Conservation (phyloP, 805 yeast genomes). For the Metschnikowia lunata region DNA sequence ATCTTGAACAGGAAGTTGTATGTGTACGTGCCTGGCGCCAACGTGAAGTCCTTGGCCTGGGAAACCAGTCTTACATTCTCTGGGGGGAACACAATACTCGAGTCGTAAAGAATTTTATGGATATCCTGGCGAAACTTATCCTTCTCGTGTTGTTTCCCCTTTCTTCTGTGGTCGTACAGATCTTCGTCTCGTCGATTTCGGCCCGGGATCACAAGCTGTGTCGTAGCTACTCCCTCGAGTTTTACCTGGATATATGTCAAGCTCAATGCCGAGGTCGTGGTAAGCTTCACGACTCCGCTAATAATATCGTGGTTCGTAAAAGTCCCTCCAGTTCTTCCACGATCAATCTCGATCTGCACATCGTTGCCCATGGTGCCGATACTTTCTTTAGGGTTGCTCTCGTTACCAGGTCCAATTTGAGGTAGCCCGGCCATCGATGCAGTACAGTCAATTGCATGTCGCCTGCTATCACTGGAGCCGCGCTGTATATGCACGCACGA, state of each 20-base stretch:
- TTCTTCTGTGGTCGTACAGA: neutral
- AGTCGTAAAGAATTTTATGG: slow-evolving; percentile 48
- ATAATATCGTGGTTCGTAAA: slow-evolving; percentile 47
- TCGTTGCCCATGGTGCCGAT: slow-evolving; percentile 14
- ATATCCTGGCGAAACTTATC: slow-evolving; percentile 28
- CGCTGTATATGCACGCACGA: no score
- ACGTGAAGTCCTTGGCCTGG: slow-evolving; percentile 40
- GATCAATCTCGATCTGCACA: slow-evolving; percentile 32
- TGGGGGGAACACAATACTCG: slow-evolving; percentile 50
- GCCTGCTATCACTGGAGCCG: no score
- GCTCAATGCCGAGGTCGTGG: slow-evolving; percentile 38
- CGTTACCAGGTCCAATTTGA: no score
- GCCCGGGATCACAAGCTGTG: slow-evolving; percentile 31
- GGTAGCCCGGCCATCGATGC: no score
- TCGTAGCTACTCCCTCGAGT: slow-evolving; percentile 44
- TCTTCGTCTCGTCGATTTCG: neutral
- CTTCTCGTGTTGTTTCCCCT: slow-evolving; percentile 10
- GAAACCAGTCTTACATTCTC: slow-evolving; percentile 43
- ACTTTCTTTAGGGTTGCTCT: no score
- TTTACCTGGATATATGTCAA: slow-evolving; percentile 48
- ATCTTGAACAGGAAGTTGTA: slow-evolving; percentile 47
- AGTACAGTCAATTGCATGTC: no score
- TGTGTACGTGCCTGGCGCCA: slow-evolving; percentile 47
- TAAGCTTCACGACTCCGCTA: slow-evolving; percentile 37
- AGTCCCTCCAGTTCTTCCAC: slow-evolving; percentile 24